These are phyloP conservation scores for Nicotiana paniculata DNA, from an alignment of 257 asterid genomes.

Conservation along the genomic window DNA sequence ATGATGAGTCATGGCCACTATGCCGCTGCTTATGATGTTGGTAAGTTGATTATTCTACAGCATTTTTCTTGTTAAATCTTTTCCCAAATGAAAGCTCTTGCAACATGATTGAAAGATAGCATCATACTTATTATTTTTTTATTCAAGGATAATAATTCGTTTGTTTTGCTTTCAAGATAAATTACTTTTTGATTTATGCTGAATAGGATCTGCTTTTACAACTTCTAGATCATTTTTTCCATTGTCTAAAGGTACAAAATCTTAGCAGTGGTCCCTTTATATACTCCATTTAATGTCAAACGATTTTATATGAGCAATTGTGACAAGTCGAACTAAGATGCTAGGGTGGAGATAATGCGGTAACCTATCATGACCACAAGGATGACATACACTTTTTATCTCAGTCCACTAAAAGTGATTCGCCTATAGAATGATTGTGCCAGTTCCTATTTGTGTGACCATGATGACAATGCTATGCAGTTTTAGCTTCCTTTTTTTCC, in stretches of 20 bases:
- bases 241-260: neutral
- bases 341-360: neutral
- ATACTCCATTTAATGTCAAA: neutral
- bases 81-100: neutral
- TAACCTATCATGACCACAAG: neutral
- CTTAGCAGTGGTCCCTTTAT: neutral
- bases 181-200: neutral
- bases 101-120: neutral
- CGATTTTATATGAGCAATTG: neutral
- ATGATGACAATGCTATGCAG: neutral
- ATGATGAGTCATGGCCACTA: constrained; percentile 58
- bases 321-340: neutral
- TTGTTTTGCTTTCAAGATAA: neutral
- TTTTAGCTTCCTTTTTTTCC: neutral
- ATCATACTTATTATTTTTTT: neutral
- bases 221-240: neutral
- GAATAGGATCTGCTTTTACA: neutral
- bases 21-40: constrained; percentile 54
- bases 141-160: neutral
- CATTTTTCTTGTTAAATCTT: neutral
- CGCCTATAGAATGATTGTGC: neutral
- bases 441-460: neutral
- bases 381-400: neutral
- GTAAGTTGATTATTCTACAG: constrained; percentile 21
- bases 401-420: neutral